Base-by-base conservation (phyloP, 2,329 filamentous ascomycete species). In the Cercospora berteroae region DNA sequence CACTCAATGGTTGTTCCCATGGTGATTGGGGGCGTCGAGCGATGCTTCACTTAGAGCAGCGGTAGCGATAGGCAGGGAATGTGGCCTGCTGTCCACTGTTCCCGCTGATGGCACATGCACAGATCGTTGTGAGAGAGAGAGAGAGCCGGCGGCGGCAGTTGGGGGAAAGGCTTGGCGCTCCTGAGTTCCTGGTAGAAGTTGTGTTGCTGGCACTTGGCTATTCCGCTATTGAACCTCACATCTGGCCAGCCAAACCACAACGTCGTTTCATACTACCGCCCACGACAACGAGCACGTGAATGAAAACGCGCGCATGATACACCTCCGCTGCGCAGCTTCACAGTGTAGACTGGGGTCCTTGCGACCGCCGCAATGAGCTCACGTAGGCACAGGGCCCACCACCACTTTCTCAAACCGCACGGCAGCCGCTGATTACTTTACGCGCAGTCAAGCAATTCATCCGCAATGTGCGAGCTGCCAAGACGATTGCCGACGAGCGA, bases 401-500 rank as follows among this genome's bases (percentile, higher is more conserved):
- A 27, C 56, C 50, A 63, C 48, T 33, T 57, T 50, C 44, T 52
- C 27, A 7, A 13, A 29, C 16, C 18, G 29, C 23, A 62, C 7
- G 29, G 48, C 31, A 33, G 48, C 23, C 18, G 31, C 61, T 63
- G 50, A 63, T 33, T 10, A 39, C 27, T 13, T 25, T 33, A n/a
- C 25, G 25, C 48, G 18, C 78, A 98, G 95, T 99, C 80, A 99
- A 99, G 84, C 95, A 98, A 83, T 99, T 99, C 83, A 99, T 99
- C 82, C 94, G 95, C 79, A 98, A 97, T 83, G 95, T 99, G 79
- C 93, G 95, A 80, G 94, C 95, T 69, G 93, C 95, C 69, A 99
- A 99, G 85, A 99, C 95, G 39, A 97, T 99, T 79, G 96, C 96
- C 79, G 95, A 99, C 82, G 95, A 99, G 84, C 89, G 95, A 78